Base-by-base conservation (phyloP, 352 stramenopile species). In the Phytophthora rubi region DNA sequence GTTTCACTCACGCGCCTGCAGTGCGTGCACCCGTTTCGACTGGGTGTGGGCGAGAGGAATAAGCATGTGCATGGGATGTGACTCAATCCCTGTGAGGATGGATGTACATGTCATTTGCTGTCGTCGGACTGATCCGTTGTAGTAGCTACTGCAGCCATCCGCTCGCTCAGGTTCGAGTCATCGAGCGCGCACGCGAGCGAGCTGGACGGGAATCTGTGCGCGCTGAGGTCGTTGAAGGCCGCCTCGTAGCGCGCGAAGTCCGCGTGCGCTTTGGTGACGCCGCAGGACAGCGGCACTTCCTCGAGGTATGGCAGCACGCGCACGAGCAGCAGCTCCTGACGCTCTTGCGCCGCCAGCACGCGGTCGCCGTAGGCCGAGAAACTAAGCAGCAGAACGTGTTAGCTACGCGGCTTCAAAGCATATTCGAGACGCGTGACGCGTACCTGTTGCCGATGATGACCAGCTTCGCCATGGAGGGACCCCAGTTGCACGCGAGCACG, bases 391-490 rank as follows among this genome's bases (percentile, higher is more conserved):
- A 53, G 12, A 56, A 49, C 49, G 47, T 28, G 55, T 73, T 49
- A 70, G 45, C 35, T 48, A 12, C 45, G 6, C 8, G 55, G 13
- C 12, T 62, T 59, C 23, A 26, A 26, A 3, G 23, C 23, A 26
- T 3, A 55, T 26, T n/a, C 13, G 9, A 0, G 7, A 15, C 16
- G 26, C 15, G 18, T 28, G 2, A 16, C 16, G 3, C 45, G 15
- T 58, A 76, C 77, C 89, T 97, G 76, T 98, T 98, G 69, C 93
- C 93, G 21, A 98, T 82, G 58, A 98, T 82, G 42, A 91, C 33
- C 35, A 95, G 39, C 32, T 88, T 69, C 7, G 62, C 44, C 5
- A 86, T 67, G 5, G 54, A 58, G 9, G 48, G 63, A 8, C 71
- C 71, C 86, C 88, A 96, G 65, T 97, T 97, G 59, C 83, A 83